phyloP scores from a whole-genome alignment of 441 rosid genomes.

The Adansonia madagascariensis region DNA sequence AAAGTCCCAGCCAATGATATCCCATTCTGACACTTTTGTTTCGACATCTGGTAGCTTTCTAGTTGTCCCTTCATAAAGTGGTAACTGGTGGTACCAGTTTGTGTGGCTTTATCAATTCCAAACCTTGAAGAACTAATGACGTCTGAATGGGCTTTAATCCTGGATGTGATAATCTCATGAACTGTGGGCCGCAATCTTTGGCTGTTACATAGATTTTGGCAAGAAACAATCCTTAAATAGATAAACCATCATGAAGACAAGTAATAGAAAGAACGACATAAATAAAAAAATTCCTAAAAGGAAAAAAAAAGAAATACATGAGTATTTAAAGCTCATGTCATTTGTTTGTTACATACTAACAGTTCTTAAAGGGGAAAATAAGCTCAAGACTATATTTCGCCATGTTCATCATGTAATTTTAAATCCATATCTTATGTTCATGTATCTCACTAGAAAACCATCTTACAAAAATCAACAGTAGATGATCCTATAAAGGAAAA shows the following conservation, averaged over 20 bases:
- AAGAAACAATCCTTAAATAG: conserved; percentile 29
- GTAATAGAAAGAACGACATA: conserved; percentile 24
- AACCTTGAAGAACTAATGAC: conserved; percentile 68
- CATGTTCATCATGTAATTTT: conserved; percentile 1
- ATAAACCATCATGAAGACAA: conserved; percentile 22
- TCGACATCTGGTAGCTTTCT: conserved; percentile 65
- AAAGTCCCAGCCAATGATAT: conserved; percentile 63
- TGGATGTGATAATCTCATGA: conserved; percentile 90
- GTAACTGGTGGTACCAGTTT: conserved; percentile 47
- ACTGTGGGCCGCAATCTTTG: conserved; percentile 92
- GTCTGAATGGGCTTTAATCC: conserved; percentile 78
- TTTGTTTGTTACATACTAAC: conserved; percentile 20
- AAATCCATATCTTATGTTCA: conserved; percentile 14
- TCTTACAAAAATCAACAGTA: neutral
- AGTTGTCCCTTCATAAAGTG: conserved; percentile 67
- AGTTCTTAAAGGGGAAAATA: conserved; percentile 13
- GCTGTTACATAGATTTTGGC: conserved; percentile 51
- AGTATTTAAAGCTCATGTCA: conserved; percentile 21
- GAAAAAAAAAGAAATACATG: conserved; percentile 1
- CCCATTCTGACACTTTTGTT: conserved; percentile 87
- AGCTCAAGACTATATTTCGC: conserved; percentile 2
- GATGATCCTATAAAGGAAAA: neutral
- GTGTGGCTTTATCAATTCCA: conserved; percentile 53
- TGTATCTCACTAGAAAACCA: neutral
- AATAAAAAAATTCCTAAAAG: conserved; percentile 22